Conservation (phyloP, 495 filamentous ascomycete species). For the Neurospora sublineolata region DNA sequence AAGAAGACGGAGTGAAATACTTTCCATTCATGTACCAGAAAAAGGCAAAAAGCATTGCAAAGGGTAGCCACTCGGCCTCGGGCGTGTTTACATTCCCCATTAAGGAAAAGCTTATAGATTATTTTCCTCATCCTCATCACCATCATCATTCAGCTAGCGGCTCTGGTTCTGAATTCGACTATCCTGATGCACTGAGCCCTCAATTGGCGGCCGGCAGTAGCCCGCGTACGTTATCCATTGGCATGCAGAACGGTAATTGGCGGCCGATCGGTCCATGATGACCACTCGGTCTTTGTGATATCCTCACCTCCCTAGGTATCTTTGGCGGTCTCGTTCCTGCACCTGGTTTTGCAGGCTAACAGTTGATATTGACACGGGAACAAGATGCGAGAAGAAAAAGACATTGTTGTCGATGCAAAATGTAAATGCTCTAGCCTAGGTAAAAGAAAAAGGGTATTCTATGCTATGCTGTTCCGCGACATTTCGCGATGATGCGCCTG, state of each 20-base stretch:
- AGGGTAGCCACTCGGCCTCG: background rate
- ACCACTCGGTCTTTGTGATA: background rate
- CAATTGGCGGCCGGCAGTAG: background rate
- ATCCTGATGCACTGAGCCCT: background rate
- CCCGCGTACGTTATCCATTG: background rate
- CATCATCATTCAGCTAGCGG: background rate
- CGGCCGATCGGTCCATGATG: background rate
- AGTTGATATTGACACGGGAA: background rate
- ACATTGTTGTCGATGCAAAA: background rate
- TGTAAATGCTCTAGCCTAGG: background rate
- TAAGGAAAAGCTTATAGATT: background rate
- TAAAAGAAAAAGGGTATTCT: background rate
- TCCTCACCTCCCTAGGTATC: background rate
- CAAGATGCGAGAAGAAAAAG: background rate
- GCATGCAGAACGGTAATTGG: background rate
- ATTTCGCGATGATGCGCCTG: background rate
- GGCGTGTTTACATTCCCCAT: background rate
- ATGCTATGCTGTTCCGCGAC: background rate
- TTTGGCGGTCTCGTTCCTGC: background rate
- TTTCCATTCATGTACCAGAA: background rate
- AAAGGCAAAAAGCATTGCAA: background rate
- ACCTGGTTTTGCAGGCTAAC: background rate
- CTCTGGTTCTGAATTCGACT: background rate
- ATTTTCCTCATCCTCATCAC: background rate
- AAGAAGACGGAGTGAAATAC: conserved; percentile 20